Conservation (phyloP, 108 stramenopile genomes). For the Craspedostauros australis region DNA sequence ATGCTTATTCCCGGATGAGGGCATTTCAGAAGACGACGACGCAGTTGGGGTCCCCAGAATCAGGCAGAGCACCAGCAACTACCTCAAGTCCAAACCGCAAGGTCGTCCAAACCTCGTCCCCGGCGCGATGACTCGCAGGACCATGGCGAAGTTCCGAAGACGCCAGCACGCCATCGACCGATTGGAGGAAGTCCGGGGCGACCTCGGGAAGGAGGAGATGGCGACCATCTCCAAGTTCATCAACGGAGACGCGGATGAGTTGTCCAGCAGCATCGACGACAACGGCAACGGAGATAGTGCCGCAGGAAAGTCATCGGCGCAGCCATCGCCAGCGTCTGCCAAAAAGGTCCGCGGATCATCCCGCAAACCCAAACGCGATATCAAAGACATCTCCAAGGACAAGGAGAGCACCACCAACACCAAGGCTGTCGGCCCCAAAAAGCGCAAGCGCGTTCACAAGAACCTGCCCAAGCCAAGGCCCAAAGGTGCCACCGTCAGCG, state of each 20-base stretch:
- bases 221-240: not conserved
- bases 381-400: too few relatives aligned
- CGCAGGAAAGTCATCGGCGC: not conserved
- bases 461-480: constrained; percentile 21
- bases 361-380: not conserved
- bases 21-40: too few relatives aligned
- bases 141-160: constrained; percentile 25
- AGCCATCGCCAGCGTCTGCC: not conserved
- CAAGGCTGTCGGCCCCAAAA: not conserved
- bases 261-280: not conserved
- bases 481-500: not conserved
- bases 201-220: not conserved
- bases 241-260: not conserved
- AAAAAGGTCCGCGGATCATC: not conserved
- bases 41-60: not conserved
- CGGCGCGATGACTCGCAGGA: constrained; percentile 46
- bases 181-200: not conserved
- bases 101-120: constrained; percentile 46
- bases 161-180: not conserved
- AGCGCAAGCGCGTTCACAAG: constrained; percentile 24
- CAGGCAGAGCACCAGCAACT: not conserved
- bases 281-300: not conserved
- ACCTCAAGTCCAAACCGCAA: constrained; percentile 13
- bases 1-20: too few relatives aligned
- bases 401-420: not conserved